A percentile compares a stretch with the other conserved stretches of the same genome.
These are phyloP conservation scores for Cercospora sesami DNA, from an alignment of 2,329 filamentous ascomycete genomes.

Conservation along the genomic window DNA sequence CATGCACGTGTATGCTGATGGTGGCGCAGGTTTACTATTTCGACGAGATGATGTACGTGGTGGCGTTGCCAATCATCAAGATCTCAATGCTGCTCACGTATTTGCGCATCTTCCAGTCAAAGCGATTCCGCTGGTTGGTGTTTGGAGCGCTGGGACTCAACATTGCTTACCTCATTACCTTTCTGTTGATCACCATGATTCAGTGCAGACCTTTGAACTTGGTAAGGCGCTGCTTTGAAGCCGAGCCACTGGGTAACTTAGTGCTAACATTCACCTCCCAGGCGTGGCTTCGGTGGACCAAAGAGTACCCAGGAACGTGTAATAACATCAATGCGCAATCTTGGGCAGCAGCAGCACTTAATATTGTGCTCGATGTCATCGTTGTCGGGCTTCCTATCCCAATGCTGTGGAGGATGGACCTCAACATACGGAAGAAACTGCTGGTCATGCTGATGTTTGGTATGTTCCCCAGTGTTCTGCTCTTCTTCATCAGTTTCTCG, in stretches of 20 bases:
- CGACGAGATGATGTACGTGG: conserved; percentile 18
- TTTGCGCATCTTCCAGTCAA: conserved; percentile 14
- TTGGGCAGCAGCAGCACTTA: conserved; percentile 14
- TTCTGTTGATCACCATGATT: conserved; percentile 9
- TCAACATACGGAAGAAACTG: conserved; percentile 16
- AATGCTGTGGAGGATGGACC: conserved; percentile 15
- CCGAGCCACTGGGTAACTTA: too few species aligned
- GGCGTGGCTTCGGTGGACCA: conserved; percentile 18
- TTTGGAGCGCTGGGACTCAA: conserved; percentile 9
- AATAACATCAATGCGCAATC: conserved; percentile 25
- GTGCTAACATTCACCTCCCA: neutral
- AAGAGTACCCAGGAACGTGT: conserved; percentile 2
- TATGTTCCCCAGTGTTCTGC: too few species aligned
- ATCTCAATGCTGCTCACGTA: conserved; percentile 17
- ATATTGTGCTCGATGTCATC: conserved; percentile 14
- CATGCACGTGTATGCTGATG: neutral
- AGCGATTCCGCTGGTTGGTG: conserved; percentile 7
- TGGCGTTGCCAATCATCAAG: conserved; percentile 12
- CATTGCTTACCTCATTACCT: conserved; percentile 7
- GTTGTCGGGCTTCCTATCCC: conserved; percentile 11
- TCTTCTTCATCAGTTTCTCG: too few species aligned
- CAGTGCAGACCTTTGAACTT: conserved; percentile 14
- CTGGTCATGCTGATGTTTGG: conserved; percentile 19
- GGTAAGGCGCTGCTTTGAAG: neutral
- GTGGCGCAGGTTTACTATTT: conserved; percentile 19